These are phyloP conservation scores for Ceratocystis smalleyi DNA, from an alignment of 2,329 filamentous ascomycete species.

Conservation along the genomic window DNA sequence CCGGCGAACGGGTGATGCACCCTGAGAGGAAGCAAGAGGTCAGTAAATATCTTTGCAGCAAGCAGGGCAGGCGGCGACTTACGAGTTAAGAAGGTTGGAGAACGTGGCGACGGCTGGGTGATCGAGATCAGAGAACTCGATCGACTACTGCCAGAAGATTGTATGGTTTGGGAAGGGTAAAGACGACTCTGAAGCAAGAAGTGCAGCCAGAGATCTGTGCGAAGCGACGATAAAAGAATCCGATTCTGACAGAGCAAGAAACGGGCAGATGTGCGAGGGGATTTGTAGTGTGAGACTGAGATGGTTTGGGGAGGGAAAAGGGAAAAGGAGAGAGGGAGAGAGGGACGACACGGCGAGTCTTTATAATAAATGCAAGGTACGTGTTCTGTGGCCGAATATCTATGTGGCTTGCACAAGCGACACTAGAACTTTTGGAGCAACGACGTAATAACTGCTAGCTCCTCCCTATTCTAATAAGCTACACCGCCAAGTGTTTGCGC, in stretches of 20 bases:
- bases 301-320: not conserved
- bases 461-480: too few species aligned
- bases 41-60: not conserved
- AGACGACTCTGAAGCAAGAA: slow-evolving; percentile 9
- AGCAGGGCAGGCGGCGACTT: slow-evolving; percentile 28
- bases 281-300: not conserved
- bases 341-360: too few species aligned
- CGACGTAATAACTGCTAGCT: too few species aligned
- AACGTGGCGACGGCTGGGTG: slow-evolving; percentile 48
- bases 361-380: too few species aligned
- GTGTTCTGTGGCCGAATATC: too few species aligned
- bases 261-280: not conserved
- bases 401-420: too few species aligned
- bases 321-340: too few species aligned
- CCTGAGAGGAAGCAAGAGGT: slow-evolving; percentile 31
- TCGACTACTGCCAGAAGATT: slow-evolving; percentile 6
- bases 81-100: slow-evolving; percentile 97
- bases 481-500: too few species aligned
- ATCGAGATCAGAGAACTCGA: slow-evolving; percentile 16
- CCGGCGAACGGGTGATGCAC: slow-evolving; percentile 92
- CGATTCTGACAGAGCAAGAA: not conserved
- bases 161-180: not conserved
- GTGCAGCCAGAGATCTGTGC: slow-evolving; percentile 5
- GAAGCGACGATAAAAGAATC: not conserved
- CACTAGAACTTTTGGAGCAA: too few species aligned